Base-by-base conservation (phyloP, 2,329 filamentous ascomycete genomes). In the Trichoderma citrinoviride region DNA sequence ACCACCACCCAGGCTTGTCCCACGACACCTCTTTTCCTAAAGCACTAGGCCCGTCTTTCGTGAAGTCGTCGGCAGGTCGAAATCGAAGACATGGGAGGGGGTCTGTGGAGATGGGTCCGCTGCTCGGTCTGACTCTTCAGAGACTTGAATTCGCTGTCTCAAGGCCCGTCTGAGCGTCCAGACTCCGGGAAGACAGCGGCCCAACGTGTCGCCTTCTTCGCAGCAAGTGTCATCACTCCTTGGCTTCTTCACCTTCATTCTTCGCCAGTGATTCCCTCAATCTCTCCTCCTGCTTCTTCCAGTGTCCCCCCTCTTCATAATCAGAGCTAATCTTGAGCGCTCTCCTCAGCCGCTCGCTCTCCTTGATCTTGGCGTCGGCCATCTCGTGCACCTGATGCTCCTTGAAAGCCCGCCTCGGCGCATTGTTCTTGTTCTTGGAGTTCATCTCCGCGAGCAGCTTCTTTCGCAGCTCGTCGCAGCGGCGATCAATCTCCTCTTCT, bases 321-420 rank as follows among this genome's bases (percentile, higher is more conserved):
- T 94, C 85, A 74, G 89, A 89, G 73, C 88, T 88, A 72, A 98
- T 96, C 56, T 93, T 93, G 70, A 99, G 82, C 7, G 95, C 95
- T 77, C 84, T 91, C 69, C 94, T 82, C 75, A 99, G 80, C 71
- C 91, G 85, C 79, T 98, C 93, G 77, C 90, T 97, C 83, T 99
- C 95, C 76, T 92, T 90, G 70, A 96, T 94, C 84, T 99, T 99
- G 66, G 94, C 95, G 73, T 95, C 91, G 19, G 95, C 95, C 76
- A 97, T 84, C 79, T 98, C 95, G 80, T 99, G 95, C 21, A 98
- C 93, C 78, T 98, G 92, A 78, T 98, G 93, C 69, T 88, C 84
- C 79, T 98, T 99, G 68, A 98, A 83, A 10, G 86, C 84, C 61
- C 75, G 79, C 64, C 78, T 75, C n/a, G 73, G 77, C 25, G 75